Percentiles rank a stretch among this genome's conserved stretches.
Conservation (phyloP, 495 filamentous ascomycete genomes). For the Mytilinidion resinicola region DNA sequence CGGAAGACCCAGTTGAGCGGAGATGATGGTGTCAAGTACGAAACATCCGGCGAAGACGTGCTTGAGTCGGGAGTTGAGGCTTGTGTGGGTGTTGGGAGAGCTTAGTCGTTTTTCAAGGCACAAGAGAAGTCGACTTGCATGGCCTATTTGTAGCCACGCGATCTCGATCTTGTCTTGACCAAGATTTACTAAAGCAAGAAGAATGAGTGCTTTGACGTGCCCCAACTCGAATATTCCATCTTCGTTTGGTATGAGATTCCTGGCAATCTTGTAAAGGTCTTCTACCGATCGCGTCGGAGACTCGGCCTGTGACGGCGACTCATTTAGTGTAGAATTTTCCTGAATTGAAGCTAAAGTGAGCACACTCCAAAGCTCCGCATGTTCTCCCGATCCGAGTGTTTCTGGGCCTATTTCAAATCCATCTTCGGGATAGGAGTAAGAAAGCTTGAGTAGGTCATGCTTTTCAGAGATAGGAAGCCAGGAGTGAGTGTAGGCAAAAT, state of each 20-base stretch:
- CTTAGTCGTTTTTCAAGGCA: slow-evolving; percentile 39
- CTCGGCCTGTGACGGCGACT: background rate
- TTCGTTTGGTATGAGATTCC: slow-evolving; percentile 53
- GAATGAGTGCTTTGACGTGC: slow-evolving; percentile 59
- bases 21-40: slow-evolving; percentile 58
- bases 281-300: slow-evolving; percentile 12
- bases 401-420: slow-evolving; percentile 16
- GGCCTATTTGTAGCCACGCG: slow-evolving; percentile 58
- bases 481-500: slow-evolving; percentile 64
- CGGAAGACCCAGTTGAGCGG: slow-evolving; percentile 47
- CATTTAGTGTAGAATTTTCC: slow-evolving; percentile 20
- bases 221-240: slow-evolving; percentile 51
- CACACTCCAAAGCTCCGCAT: slow-evolving; percentile 60
- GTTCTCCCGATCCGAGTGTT: slow-evolving; percentile 44
- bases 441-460: slow-evolving; percentile 53
- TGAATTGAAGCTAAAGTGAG: slow-evolving; percentile 49
- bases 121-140: slow-evolving; percentile 53
- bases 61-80: slow-evolving; percentile 38
- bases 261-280: slow-evolving; percentile 53
- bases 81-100: background rate
- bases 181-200: slow-evolving; percentile 56
- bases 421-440: slow-evolving; percentile 43
- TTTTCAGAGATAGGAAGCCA: slow-evolving; percentile 71
- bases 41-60: slow-evolving; percentile 58
- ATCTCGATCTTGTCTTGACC: slow-evolving; percentile 47